Conservation (phyloP, 257 asterid species). For the Solanum etuberosum region DNA sequence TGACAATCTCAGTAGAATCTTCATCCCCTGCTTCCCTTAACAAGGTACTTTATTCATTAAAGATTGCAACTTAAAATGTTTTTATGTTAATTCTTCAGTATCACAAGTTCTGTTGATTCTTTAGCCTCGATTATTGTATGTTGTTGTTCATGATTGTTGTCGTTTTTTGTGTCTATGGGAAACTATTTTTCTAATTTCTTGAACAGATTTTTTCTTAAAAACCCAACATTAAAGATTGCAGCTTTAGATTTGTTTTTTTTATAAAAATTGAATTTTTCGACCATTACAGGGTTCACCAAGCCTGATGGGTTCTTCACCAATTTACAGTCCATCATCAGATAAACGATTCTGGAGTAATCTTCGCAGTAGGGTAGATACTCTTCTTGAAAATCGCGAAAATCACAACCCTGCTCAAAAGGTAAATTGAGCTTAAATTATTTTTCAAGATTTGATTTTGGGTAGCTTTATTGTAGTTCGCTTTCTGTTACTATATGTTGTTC, state of each 20-base stretch:
- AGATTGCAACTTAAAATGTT: neutral
- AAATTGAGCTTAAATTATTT: neutral
- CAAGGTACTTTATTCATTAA: conserved; percentile 31
- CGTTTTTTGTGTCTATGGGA: neutral
- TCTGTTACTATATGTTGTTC: neutral
- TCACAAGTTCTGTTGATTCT: neutral
- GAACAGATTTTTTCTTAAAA: neutral
- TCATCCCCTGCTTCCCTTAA: conserved; percentile 44
- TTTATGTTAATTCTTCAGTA: neutral
- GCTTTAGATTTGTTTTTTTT: neutral
- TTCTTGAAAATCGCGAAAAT: conserved; percentile 43
- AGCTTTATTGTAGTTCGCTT: neutral
- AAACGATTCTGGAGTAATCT: conserved; percentile 80
- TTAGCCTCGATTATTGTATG: neutral
- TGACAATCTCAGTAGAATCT: conserved; percentile 62
- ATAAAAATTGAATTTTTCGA: neutral
- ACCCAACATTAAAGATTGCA: neutral
- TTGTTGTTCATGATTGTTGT: neutral
- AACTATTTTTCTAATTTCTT: neutral
- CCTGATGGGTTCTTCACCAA: conserved; percentile 30
- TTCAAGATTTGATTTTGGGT: neutral
- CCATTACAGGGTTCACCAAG: conserved; percentile 32
- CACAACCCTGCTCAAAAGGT: neutral
- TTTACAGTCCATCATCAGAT: conserved; percentile 68
- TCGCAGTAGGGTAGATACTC: conserved; percentile 50